A percentile compares a stretch with the other conserved stretches of the same genome.
Conservation (phyloP, 192 early-diverging fungal genomes). For the Coemansia sp. region DNA sequence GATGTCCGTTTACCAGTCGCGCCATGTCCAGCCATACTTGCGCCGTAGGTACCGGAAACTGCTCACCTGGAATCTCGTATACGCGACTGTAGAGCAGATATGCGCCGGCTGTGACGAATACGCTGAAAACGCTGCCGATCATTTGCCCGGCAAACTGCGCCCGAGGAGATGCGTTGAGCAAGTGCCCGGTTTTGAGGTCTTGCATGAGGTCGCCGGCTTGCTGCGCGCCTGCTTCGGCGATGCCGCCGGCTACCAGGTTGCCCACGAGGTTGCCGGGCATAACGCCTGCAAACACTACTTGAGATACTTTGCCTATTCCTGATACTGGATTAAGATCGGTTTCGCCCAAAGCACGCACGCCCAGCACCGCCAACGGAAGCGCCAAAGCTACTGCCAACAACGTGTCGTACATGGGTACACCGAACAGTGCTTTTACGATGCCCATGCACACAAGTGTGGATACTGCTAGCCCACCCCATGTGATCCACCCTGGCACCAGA, state of each 20-base stretch:
- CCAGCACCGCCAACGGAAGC: conserved; percentile 73
- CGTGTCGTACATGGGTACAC: conserved; percentile 65
- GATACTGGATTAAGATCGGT: conserved; percentile 83
- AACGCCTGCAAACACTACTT: conserved; percentile 78
- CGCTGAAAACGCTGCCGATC: conserved; percentile 73
- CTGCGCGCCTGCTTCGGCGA: conserved; percentile 74
- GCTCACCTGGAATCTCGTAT: conserved; percentile 67
- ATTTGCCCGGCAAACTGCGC: conserved; percentile 84
- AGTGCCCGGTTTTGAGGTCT: conserved; percentile 85
- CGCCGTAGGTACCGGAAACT: conserved; percentile 72
- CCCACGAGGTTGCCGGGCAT: conserved; percentile 69
- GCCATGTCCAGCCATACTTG: conserved; percentile 81
- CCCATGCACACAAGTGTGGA: conserved; percentile 64
- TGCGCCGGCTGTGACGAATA: conserved; percentile 67
- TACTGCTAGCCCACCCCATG: conserved; percentile 63
- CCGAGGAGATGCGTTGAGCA: conserved; percentile 77
- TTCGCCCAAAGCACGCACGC: conserved; percentile 77
- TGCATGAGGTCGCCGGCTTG: conserved; percentile 75
- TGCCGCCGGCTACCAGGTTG: conserved; percentile 76
- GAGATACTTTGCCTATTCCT: conserved; percentile 82
- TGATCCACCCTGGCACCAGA: conserved; percentile 64
- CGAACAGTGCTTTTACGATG: conserved; percentile 66
- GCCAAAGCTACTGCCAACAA: conserved; percentile 71
- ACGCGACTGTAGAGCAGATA: conserved; percentile 69
- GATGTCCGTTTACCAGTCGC: conserved; percentile 70